Evolutionary conservation across 352 stramenopile species (phyloP), one percentile per base, ranked within the genome.

Genomic region (Globisporangium parvum): DNA sequence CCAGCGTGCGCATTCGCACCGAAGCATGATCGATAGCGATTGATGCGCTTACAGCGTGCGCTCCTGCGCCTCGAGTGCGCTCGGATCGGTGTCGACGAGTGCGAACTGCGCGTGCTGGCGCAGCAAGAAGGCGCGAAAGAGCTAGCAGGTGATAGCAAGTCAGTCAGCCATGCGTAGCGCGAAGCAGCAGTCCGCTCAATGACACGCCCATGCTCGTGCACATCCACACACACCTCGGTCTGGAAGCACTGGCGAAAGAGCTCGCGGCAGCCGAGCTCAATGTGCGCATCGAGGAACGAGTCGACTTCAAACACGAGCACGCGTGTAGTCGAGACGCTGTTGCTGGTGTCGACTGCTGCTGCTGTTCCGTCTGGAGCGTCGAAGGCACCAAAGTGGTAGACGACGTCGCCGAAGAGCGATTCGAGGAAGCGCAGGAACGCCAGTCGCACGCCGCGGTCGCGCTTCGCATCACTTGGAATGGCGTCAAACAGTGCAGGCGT

Each of bases 171-270:
- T 8, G 24, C 17, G 42, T 44, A 17, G 39, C 35, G 15, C 15
- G 14, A 17, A 51, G 41, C 28, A 51, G 18, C 28, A 44, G 2
- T 35, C 17, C 28, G 24, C 9, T 10, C 11, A 47, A 42, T 6
- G 53, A 51, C 12, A 21, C 49, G 12, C n/a, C 17, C 33, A 51
- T 5, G 9, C 35, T 37, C 4, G 39, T 6, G 11, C n/a, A 1
- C 17, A 37, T 33, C n/a, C n/a, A 8, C 42, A 44, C 40, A 56
- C 52, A 91, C 80, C 74, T 88, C 58, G 2, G 81, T 84, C 47
- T 85, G 73, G 46, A 91, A 91, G 31, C 71, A 75, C 28, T 91
- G 81, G 37, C 81, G 78, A 39, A 91, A 91, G 57, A 91, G 84
- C 37, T 91, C 81, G 41, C 81, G 78, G 28, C 81, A 91, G 11